Evolutionary conservation across 768 basidiomycete genomes (phyloP).

Genomic region (Cystobasidium ongulense): DNA sequence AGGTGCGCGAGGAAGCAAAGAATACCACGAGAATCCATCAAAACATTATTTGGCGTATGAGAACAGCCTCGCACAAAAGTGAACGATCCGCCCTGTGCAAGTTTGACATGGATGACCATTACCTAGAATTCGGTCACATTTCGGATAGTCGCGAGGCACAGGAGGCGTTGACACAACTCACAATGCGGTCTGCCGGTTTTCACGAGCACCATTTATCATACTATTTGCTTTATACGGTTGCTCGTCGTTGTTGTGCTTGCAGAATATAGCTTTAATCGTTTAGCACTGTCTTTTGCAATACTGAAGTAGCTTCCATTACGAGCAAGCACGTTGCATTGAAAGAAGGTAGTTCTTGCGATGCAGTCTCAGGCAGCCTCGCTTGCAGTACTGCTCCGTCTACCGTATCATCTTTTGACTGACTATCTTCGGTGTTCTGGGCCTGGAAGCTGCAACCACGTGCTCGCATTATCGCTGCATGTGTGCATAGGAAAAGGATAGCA

Average conservation of each 20-base stretch:
- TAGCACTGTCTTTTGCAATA: not conserved
- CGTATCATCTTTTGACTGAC: too few species aligned
- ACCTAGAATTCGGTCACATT: too few species aligned
- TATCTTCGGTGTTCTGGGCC: too few species aligned
- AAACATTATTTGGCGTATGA: slow-evolving; percentile 26
- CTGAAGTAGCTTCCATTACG: not conserved
- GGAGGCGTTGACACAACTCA: too few species aligned
- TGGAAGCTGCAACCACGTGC: too few species aligned
- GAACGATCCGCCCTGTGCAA: not conserved
- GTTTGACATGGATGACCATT: too few species aligned
- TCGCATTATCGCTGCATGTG: not conserved
- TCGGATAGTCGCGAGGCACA: too few species aligned
- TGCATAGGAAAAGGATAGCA: too few species aligned
- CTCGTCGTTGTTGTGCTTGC: not conserved
- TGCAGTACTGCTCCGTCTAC: too few species aligned
- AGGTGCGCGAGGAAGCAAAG: not conserved
- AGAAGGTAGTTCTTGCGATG: too few species aligned
- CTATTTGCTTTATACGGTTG: not conserved
- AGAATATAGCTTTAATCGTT: not conserved
- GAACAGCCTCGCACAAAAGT: slow-evolving; percentile 27
- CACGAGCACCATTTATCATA: not conserved
- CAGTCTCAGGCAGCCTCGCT: too few species aligned
- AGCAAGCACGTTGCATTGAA: too few species aligned
- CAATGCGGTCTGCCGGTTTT: not conserved
- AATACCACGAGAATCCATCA: not conserved